phyloP scores from a whole-genome alignment of 139 green algal species.

The Trebouxia sp. region DNA sequence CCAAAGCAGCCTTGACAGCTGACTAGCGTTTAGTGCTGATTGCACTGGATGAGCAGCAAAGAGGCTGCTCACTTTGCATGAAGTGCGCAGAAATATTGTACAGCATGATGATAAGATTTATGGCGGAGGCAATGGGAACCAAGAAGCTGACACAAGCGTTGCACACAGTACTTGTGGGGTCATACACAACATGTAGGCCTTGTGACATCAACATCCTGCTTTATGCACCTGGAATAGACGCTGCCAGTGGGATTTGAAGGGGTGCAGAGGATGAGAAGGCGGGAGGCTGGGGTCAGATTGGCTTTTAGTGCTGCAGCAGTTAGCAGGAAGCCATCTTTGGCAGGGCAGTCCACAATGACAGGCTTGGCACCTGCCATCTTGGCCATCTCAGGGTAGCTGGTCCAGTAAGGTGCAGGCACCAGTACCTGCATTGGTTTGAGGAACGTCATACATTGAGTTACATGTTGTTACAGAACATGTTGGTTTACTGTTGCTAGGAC shows the following conservation, averaged over 20 bases:
- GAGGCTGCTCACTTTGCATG: no score
- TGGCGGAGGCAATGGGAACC: not conserved
- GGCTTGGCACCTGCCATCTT: conserved; percentile 76
- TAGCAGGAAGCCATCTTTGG: conserved; percentile 80
- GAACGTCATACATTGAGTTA: no score
- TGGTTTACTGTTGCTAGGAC: not conserved
- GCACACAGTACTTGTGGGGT: no score
- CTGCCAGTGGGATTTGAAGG: conserved; percentile 94
- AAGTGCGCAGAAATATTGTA: not conserved
- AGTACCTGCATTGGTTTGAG: conserved; percentile 77
- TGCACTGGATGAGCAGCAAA: no score
- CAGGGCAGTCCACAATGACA: conserved; percentile 76
- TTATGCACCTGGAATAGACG: conserved; percentile 72
- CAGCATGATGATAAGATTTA: not conserved
- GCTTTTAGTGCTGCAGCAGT: conserved; percentile 69
- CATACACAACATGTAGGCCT: no score
- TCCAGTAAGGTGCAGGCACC: conserved; percentile 97
- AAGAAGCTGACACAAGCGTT: not conserved
- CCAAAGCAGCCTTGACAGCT: no score
- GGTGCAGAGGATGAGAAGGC: conserved; percentile 96
- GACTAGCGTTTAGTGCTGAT: no score
- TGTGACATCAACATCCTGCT: no score
- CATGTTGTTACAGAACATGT: no score
- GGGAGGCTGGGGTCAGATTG: conserved; percentile 75
- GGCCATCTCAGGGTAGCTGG: conserved; percentile 97